Conservation (phyloP, 176 grass and related monocot genomes). For the Rhynchospora pubera region DNA sequence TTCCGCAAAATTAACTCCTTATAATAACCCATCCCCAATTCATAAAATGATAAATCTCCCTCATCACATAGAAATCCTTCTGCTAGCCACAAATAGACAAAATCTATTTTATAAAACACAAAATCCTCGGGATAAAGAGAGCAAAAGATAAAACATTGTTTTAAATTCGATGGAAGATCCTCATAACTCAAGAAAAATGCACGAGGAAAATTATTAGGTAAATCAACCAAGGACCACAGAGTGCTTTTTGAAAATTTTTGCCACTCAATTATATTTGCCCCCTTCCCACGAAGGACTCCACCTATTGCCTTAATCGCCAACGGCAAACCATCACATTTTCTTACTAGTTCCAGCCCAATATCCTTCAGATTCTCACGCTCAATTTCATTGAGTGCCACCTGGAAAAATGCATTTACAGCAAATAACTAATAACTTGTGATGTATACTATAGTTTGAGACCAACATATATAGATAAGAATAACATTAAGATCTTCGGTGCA, state of each 20-base stretch:
- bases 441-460: too few species aligned
- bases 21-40: constrained; percentile 24
- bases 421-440: too few species aligned
- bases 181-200: constrained; percentile 46
- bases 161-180: constrained; percentile 27
- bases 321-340: constrained; percentile 38
- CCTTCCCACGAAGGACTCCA: constrained; percentile 7
- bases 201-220: background rate
- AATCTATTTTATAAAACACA: background rate
- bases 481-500: too few species aligned
- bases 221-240: constrained; percentile 21
- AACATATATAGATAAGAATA: too few species aligned
- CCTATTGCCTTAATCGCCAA: constrained; percentile 28
- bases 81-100: constrained; percentile 22
- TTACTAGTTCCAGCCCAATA: constrained; percentile 23
- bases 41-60: background rate
- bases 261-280: constrained; percentile 1
- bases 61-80: constrained; percentile 31
- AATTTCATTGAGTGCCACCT: background rate
- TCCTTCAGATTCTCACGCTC: background rate
- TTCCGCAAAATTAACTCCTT: constrained; percentile 27
- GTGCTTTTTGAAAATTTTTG: background rate
- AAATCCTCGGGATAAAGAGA: constrained; percentile 28
- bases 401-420: background rate
- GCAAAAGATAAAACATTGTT: constrained; percentile 42